Evolutionary conservation across 163 green algal genomes (phyloP).

Genomic region (Coccomyxa subellipsoidea): DNA sequence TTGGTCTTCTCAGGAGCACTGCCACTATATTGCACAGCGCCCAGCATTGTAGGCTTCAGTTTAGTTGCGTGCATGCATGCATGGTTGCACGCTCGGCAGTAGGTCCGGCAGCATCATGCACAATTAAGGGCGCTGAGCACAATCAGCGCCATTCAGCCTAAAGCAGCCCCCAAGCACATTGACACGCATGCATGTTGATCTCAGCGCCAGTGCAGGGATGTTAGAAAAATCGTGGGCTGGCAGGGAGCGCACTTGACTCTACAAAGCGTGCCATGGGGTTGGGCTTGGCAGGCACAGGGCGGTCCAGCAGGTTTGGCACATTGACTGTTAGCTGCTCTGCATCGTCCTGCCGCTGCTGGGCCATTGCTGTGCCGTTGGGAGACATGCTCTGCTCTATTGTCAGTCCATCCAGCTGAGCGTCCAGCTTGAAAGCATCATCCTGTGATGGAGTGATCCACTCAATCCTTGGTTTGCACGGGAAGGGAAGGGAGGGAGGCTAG

Average conservation of each 20-base stretch:
- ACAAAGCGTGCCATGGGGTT: not conserved
- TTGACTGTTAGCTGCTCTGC: conserved; percentile 2
- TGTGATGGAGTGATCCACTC: too few species aligned
- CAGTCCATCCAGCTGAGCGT: not conserved
- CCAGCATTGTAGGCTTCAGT: not conserved
- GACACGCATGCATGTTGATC: not conserved
- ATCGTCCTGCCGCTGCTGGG: not conserved
- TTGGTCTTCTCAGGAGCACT: not conserved
- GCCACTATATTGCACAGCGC: not conserved
- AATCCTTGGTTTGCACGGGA: too few species aligned
- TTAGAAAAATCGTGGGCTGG: not conserved
- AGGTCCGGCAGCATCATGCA: too few species aligned
- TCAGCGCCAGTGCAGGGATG: not conserved
- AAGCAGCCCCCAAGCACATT: too few species aligned
- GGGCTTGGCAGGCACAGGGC: not conserved
- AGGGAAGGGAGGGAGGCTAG: too few species aligned
- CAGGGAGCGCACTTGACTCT: not conserved
- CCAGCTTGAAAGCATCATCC: not conserved
- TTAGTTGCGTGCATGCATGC: not conserved
- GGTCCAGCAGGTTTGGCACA: not conserved
- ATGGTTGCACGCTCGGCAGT: not conserved
- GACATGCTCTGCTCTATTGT: not conserved
- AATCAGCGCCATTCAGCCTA: too few species aligned
- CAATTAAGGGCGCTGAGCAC: too few species aligned
- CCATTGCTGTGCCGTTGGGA: not conserved